phyloP scores from a whole-genome alignment of 352 stramenopile genomes.

The Pythium graminicola region DNA sequence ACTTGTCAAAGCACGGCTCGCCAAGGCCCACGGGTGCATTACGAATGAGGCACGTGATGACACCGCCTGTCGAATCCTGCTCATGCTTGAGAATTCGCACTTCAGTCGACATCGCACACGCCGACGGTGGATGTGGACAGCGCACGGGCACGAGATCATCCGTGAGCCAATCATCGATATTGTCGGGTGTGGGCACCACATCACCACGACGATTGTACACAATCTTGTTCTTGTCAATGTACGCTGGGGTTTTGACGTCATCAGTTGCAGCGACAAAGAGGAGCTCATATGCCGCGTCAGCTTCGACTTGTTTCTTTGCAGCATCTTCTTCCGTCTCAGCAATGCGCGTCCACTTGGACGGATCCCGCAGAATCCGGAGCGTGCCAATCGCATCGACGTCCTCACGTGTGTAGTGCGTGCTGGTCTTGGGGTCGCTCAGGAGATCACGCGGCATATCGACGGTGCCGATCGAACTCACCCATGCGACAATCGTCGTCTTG shows the following conservation, averaged over 20 bases:
- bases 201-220: constrained; percentile 83
- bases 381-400: constrained; percentile 78
- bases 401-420: constrained; percentile 61
- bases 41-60: constrained; percentile 95
- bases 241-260: constrained; percentile 62
- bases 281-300: constrained; percentile 64
- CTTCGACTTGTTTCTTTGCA: constrained; percentile 42
- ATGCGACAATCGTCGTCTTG: constrained; percentile 84
- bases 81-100: constrained; percentile 91
- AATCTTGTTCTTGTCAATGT: constrained; percentile 92
- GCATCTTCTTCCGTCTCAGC: constrained; percentile 26
- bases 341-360: constrained; percentile 51
- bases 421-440: constrained; percentile 60
- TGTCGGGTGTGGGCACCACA: constrained; percentile 42
- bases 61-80: constrained; percentile 89
- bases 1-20: constrained; percentile 99
- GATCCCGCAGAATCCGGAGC: constrained; percentile 74
- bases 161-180: constrained; percentile 60
- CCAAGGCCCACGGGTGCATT: constrained; percentile 96
- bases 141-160: constrained; percentile 89
- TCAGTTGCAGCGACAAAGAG: constrained; percentile 58
- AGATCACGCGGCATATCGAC: constrained; percentile 77
- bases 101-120: constrained; percentile 93
- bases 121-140: constrained; percentile 91
- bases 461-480: constrained; percentile 81